phyloP scores from a whole-genome alignment of 805 yeast species.

The Lipomyces kockii region DNA sequence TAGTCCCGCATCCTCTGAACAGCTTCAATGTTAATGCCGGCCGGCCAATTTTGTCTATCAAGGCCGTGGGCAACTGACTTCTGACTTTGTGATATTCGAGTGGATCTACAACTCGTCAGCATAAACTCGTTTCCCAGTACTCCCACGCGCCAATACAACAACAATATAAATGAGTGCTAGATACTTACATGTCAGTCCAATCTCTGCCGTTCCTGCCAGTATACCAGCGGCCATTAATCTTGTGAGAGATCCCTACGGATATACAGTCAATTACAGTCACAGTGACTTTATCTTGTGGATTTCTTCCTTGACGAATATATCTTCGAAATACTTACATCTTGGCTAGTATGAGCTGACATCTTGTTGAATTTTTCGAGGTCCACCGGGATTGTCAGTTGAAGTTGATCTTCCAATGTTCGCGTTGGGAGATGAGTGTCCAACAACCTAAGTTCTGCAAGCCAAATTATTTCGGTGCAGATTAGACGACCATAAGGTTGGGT shows the following conservation, averaged over 20 bases:
- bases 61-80: slow-evolving; percentile 44
- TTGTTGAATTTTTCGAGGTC: neutral
- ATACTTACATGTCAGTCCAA: slow-evolving; percentile 46
- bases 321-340: neutral
- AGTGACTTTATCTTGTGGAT: neutral
- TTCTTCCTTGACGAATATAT: neutral
- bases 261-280: neutral
- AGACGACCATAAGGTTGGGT: too few species aligned
- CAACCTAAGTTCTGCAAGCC: too few species aligned
- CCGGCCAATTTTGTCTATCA: slow-evolving; percentile 29
- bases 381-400: neutral
- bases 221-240: slow-evolving; percentile 43
- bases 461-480: neutral
- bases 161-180: neutral
- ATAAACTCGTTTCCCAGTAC: neutral
- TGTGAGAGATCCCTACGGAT: slow-evolving; percentile 15
- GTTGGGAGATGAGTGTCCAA: neutral
- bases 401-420: neutral
- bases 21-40: slow-evolving; percentile 35
- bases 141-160: neutral
- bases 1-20: slow-evolving; percentile 71
- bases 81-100: slow-evolving; percentile 49
- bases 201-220: slow-evolving; percentile 47
- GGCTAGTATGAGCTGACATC: neutral
- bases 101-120: slow-evolving; percentile 46